Base-by-base conservation (phyloP, 441 rosid species). In the Gossypium gossypioides region DNA sequence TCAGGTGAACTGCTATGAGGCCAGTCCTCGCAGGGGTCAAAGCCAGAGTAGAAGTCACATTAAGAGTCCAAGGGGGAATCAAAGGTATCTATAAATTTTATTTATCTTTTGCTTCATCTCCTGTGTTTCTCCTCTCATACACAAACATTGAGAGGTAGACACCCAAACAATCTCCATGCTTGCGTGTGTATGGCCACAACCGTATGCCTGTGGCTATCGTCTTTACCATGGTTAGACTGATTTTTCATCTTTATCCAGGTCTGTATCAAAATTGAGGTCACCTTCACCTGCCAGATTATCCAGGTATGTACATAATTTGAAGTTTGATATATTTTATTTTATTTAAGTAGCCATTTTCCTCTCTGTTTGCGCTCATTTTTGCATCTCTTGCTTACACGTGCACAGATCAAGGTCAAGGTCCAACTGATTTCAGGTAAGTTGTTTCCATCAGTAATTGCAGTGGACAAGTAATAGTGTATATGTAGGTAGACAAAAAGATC, bases 381-480 rank as follows among this genome's bases (percentile, higher is more conserved):
- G 16, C 1, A 44, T 57, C 29, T 71, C 42, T 1, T 6, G 7
- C 3, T 60, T 60, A 60, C 13, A 22, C 1, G 22, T 13, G 19
- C 8, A 37, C 73, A 71, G 66, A 22, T 40, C 74, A 57, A 71
- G 56, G 52, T 57, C 74, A 24, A 71, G 66, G 55, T 57, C 74
- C 44, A 22, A 42, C 74, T 56, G 34, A 71, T 54, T 42, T 54
- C 22, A 15, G 66, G 66, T 61, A 32, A 8, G 13, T 61, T 64
- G 7, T 19, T 62, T 18, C 3, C 4, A 9, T 40, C 3, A 42
- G 10, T 63, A 37, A 63, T 16, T 34, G 25, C 48, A 18, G 10
- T 18, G 15, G 50, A 62, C 25, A 34, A 32, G 6, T 61, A 32
- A 32, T 13, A 6, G 48, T 62, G 8, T 8, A 16, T 4, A 63